A percentile compares a stretch with the other conserved stretches of the same genome.
phyloP scores from a whole-genome alignment of 352 stramenopile species.

The Pythium coloratum region DNA sequence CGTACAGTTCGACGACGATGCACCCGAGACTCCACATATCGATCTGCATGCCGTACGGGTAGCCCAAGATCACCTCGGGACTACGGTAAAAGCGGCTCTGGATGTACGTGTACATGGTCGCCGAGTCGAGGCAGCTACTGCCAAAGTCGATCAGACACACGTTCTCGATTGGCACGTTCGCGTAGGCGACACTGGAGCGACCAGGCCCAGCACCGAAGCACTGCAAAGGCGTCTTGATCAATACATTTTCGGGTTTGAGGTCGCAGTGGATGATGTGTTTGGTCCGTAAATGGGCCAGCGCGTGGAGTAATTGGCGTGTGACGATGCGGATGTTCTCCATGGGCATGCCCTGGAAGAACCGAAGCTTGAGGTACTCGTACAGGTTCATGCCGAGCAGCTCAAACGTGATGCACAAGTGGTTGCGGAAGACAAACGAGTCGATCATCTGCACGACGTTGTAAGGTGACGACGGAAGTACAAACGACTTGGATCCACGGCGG shows the following conservation, averaged over 20 bases:
- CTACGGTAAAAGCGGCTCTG: conserved; percentile 97
- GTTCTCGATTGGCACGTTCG: conserved; percentile 20
- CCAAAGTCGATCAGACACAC: conserved; percentile 97
- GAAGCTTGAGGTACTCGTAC: conserved; percentile 96
- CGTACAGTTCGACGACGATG: conserved; percentile 83
- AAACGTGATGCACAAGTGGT: conserved; percentile 97
- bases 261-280: conserved; percentile 96
- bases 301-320: conserved; percentile 84
- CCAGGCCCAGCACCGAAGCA: conserved; percentile 51
- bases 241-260: conserved; percentile 98
- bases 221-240: conserved; percentile 56
- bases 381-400: conserved; percentile 95
- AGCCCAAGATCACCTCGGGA: conserved; percentile 96
- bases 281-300: conserved; percentile 72
- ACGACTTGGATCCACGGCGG: neutral
- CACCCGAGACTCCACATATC: conserved; percentile 92
- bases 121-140: conserved; percentile 89
- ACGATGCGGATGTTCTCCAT: conserved; percentile 89
- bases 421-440: conserved; percentile 92
- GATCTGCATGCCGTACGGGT: conserved; percentile 74
- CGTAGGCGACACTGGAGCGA: conserved; percentile 79
- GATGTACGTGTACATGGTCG: conserved; percentile 96
- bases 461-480: neutral
- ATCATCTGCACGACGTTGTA: conserved; percentile 82
- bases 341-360: conserved; percentile 94